These are phyloP conservation scores for Sicyos baderoa DNA, from an alignment of 306 rosid species.

Conservation along the genomic window DNA sequence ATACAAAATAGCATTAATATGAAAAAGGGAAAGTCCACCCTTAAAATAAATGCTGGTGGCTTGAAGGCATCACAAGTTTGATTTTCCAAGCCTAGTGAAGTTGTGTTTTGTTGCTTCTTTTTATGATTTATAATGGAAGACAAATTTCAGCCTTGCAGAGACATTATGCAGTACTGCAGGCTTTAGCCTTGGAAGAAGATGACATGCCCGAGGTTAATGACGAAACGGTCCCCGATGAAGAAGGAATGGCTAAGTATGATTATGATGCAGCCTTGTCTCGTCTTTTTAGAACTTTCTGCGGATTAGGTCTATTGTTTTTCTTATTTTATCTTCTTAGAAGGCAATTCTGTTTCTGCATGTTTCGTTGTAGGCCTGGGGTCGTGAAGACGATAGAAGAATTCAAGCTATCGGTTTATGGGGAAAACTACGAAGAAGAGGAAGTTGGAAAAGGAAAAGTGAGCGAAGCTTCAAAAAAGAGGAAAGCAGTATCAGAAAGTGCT, in stretches of 20 bases:
- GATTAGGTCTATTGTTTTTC: not conserved
- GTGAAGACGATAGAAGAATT: slow-evolving; percentile 66
- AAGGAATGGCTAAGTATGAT: slow-evolving; percentile 70
- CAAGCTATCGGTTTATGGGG: slow-evolving; percentile 72
- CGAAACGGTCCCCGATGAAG: slow-evolving; percentile 83
- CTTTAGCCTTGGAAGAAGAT: slow-evolving; percentile 78
- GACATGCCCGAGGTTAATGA: slow-evolving; percentile 76
- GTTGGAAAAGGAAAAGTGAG: slow-evolving; percentile 34
- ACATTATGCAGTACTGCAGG: slow-evolving; percentile 78
- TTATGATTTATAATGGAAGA: not conserved
- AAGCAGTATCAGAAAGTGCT: slow-evolving; percentile 54
- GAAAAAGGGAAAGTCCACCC: not conserved
- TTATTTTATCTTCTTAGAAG: not conserved
- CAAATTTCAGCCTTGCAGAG: slow-evolving; percentile 79
- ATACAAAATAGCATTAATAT: not conserved
- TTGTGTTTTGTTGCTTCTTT: not conserved
- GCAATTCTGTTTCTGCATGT: slow-evolving; percentile 17
- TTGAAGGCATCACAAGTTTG: not conserved
- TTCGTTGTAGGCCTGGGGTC: slow-evolving; percentile 60
- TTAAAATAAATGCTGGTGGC: not conserved
- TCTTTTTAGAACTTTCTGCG: not conserved
- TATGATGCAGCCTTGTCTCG: slow-evolving; percentile 4
- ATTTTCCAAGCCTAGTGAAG: not conserved
- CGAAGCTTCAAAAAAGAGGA: slow-evolving; percentile 61
- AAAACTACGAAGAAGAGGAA: slow-evolving; percentile 52